Percentiles rank a stretch among this genome's conserved stretches.
These are phyloP conservation scores for Epichloe aotearoae DNA, from an alignment of 2,329 filamentous ascomycete species.

Conservation along the genomic window DNA sequence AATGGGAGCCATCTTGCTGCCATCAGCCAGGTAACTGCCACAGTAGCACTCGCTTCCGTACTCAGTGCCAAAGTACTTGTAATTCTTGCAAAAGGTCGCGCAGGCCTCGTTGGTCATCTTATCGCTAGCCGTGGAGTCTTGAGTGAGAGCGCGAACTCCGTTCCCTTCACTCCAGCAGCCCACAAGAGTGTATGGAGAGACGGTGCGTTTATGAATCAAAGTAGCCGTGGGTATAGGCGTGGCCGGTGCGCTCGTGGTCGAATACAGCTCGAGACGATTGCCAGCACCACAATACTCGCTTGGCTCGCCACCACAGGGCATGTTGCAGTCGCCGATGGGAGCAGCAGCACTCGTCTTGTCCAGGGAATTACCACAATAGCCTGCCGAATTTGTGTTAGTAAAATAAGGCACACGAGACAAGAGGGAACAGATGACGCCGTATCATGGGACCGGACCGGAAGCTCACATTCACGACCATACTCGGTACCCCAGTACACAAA, in stretches of 20 bases:
- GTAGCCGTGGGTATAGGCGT: constrained; percentile 17
- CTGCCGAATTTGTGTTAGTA: constrained; percentile 11
- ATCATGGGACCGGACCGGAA: not conserved
- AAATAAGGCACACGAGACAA: not conserved
- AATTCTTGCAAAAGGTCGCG: constrained; percentile 21
- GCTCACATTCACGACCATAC: constrained; percentile 36
- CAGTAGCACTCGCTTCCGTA: constrained; percentile 28
- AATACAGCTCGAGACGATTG: constrained; percentile 30
- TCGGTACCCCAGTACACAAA: constrained; percentile 38
- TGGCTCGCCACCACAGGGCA: constrained; percentile 27
- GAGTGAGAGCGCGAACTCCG: constrained; percentile 21
- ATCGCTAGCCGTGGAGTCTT: constrained; percentile 11
- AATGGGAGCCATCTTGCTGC: constrained; percentile 15
- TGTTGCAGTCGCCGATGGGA: constrained; percentile 21
- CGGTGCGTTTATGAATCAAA: constrained; percentile 11
- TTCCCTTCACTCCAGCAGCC: constrained; percentile 29
- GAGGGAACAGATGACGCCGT: not conserved
- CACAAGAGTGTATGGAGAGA: constrained; percentile 18
- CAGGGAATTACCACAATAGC: constrained; percentile 35
- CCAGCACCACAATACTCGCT: constrained; percentile 30
- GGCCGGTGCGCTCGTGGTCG: constrained; percentile 22
- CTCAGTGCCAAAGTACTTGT: constrained; percentile 28
- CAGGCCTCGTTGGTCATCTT: constrained; percentile 23
- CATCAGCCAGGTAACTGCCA: constrained; percentile 17
- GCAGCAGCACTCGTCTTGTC: constrained; percentile 15